Evolutionary conservation across 352 stramenopile genomes (phyloP), one percentile per base, ranked within the genome.

Genomic region (Pythium aquatile): DNA sequence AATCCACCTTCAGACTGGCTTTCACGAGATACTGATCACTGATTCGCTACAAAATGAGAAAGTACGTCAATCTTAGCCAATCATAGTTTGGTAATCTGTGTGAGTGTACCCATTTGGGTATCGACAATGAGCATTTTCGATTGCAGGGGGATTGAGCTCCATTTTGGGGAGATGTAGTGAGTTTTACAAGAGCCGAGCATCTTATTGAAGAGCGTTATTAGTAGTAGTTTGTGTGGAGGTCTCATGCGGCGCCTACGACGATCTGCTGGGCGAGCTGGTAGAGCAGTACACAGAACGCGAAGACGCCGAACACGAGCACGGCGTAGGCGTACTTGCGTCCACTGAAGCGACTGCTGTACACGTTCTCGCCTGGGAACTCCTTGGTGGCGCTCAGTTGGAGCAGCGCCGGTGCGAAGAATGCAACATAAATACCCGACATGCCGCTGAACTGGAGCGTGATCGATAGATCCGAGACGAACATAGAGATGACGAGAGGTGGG

Each of bases 401-500:
- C 58, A 93, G 66, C 29, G 83, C 82, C 20, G 85, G 85, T 29
- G 85, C 82, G 53, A 93, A 90, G 58, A 93, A 93, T 37, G 85
- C 85, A 26, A 93, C 85, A 63, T 92, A 93, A 56, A 93, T 78
- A 17, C 85, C 85, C 55, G 84, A 75, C 32, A 93, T 73, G 11
- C 85, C 85, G 69, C 81, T 91, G 48, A 97, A 82, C 58, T 97
- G 85, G 30, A 97, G 82, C 33, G 87, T 95, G 65, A 96, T 70
- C 9, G 81, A 88, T 8, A 97, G 56, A 66, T 97, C 87, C 8
- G 76, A 83, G n/a, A 94, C 83, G 20, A 94, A 83, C 53, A 96
- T 68, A 4, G 85, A 91, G 48, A 87, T 77, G 32, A 97, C 24
- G 3, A 97, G 65, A 24, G 89, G 89, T 17, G 90, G 90, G 6